Base-by-base conservation (phyloP, 495 filamentous ascomycete species). In the Aspergillus haitiensis region DNA sequence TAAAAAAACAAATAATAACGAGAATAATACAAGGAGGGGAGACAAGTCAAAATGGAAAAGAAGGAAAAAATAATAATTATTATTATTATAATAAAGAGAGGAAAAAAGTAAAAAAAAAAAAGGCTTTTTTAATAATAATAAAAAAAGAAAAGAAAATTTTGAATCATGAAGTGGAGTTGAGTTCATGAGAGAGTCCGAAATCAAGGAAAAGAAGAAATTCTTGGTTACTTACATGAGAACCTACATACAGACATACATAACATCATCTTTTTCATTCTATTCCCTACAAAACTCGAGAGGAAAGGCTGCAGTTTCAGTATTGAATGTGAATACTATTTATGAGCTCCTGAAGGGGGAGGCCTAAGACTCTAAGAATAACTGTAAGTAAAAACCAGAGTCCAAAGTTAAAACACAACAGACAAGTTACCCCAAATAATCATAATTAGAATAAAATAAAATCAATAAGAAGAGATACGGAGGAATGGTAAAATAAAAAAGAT, bases 121-220 rank as follows among this genome's bases (percentile, higher is more conserved):
- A 27, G 21, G 21, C 3, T 27, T 27, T 1, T 27, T 27, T 27
- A 42, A 15, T 13, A 42, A 13, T 42, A 42, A 42, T 42, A 42
- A 18, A 47, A 21, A 47, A 47, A 45, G 52, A 59, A 59, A 49
- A 52, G 45, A 59, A 35, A 37, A 58, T 50, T 37, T 52, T 59
- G 48, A 39, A 45, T 58, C 37, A 48, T 59, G 56, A 49, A 52
- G 56, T 47, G 44, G 44, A 16, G 44, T 10, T 47, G 16, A 15
- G 27, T 40, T 40, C 44, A 47, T 47, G 9, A 21, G 44, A 21
- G 21, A 47, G 13, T 47, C 44, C 44, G 44, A 47, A 47, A 47
- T 47, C 44, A 47, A 21, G 44, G 44, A 47, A 47, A 47, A 47
- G 44, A 47, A 47, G 44, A 47, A 27, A 47, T 47, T 47, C 44